Percentiles rank a stretch among this genome's conserved stretches.
Evolutionary conservation across 1,284 basidiomycete species (phyloP).

Genomic region (Tremellales sp.): DNA sequence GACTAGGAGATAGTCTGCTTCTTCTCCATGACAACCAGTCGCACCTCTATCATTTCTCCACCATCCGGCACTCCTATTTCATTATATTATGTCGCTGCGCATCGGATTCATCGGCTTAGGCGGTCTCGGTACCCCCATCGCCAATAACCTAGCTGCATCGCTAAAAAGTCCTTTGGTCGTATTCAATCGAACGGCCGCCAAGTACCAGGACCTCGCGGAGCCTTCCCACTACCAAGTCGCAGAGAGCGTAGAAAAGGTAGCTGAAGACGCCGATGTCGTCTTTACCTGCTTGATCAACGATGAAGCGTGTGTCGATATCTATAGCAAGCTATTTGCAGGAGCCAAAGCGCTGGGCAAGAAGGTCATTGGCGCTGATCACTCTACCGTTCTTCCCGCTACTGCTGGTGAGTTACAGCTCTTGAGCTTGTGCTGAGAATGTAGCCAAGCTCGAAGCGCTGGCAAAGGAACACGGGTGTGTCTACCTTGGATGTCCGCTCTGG

Average conservation of each 20-base stretch:
- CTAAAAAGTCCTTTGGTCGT: constrained; percentile 18
- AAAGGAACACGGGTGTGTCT: constrained; percentile 17
- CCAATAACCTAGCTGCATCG: constrained; percentile 27
- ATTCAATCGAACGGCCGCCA: constrained; percentile 34
- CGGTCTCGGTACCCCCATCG: constrained; percentile 33
- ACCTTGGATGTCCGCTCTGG: constrained; percentile 35
- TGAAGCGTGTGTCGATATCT: constrained; percentile 25
- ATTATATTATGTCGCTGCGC: no score
- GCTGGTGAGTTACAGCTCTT: constrained; percentile 19
- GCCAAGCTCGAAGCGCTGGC: constrained; percentile 26
- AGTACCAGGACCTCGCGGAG: constrained; percentile 25
- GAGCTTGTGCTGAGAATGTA: constrained; percentile 4
- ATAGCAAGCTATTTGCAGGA: constrained; percentile 12
- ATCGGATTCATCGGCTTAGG: constrained; percentile 37
- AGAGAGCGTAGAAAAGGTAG: constrained; percentile 16
- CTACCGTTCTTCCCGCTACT: constrained; percentile 29
- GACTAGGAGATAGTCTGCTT: no score
- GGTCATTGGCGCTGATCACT: constrained; percentile 36
- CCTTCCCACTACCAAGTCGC: constrained; percentile 16
- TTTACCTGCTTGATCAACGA: constrained; percentile 37
- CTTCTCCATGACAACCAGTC: no score
- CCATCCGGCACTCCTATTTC: no score
- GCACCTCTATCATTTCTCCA: no score
- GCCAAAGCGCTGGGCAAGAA: constrained; percentile 10
- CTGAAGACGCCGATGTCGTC: constrained; percentile 20